A percentile compares a stretch with the other conserved stretches of the same genome.
phyloP scores from a whole-genome alignment of 208 protist genomes.

The Vickermania spadyakhi region DNA sequence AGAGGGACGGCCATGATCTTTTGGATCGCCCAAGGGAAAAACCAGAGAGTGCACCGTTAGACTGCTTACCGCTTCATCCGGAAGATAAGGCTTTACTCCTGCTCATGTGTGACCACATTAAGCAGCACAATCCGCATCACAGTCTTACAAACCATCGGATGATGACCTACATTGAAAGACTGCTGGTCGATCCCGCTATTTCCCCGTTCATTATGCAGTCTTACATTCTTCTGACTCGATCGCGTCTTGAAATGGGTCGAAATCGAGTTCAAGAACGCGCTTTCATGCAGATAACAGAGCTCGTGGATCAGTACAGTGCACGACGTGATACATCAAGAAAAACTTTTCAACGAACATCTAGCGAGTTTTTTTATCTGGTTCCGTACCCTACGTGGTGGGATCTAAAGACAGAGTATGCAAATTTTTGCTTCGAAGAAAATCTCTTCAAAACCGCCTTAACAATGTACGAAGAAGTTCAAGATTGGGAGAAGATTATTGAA shows the following conservation, averaged over 20 bases:
- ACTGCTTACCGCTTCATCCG: slow-evolving; percentile 53
- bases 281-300: slow-evolving; percentile 86
- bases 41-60: slow-evolving; percentile 20
- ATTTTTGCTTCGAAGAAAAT: slow-evolving; percentile 76
- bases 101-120: slow-evolving; percentile 76
- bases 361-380: slow-evolving; percentile 75
- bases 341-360: slow-evolving; percentile 36
- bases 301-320: slow-evolving; percentile 75
- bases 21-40: slow-evolving; percentile 63
- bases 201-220: slow-evolving; percentile 69
- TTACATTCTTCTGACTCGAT: slow-evolving; percentile 64
- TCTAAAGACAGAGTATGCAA: slow-evolving; percentile 77
- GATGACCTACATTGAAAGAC: slow-evolving; percentile 81
- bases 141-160: slow-evolving; percentile 86
- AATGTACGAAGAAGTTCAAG: slow-evolving; percentile 76
- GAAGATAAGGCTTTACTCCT: slow-evolving; percentile 84
- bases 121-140: slow-evolving; percentile 82
- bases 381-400: slow-evolving; percentile 73
- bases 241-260: slow-evolving; percentile 62
- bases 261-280: slow-evolving; percentile 77
- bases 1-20: slow-evolving; percentile 79
- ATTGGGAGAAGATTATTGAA: slow-evolving; percentile 87
- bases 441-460: slow-evolving; percentile 83
- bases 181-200: slow-evolving; percentile 60
- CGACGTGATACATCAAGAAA: slow-evolving; percentile 38